A percentile compares a stretch with the other conserved stretches of the same genome.
Evolutionary conservation across 163 green algal genomes (phyloP).

Genomic region (Prototheca wickerhamii): DNA sequence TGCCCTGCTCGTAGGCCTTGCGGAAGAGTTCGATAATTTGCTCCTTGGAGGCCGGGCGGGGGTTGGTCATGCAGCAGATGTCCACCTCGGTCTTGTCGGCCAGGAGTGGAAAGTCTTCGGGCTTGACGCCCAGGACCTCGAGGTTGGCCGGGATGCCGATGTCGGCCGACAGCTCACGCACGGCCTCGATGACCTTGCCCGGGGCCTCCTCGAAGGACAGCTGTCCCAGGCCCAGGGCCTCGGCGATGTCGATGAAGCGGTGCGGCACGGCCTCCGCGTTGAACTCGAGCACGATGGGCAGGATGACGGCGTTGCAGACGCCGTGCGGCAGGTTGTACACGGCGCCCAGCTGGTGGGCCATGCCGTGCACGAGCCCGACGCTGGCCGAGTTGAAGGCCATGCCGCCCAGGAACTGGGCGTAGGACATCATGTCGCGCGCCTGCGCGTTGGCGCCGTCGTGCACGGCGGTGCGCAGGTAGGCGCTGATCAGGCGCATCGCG

Average conservation of each 20-base stretch:
- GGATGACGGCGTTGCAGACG: constrained; percentile 34
- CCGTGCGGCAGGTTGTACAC: constrained; percentile 34
- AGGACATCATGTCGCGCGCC: constrained; percentile 38
- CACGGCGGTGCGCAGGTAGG: constrained; percentile 27
- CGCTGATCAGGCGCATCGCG: constrained; percentile 25
- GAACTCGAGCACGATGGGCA: constrained; percentile 22
- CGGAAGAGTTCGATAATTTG: constrained; percentile 12
- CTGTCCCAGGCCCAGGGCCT: constrained; percentile 17
- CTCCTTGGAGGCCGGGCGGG: constrained; percentile 5
- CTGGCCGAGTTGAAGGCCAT: constrained; percentile 34
- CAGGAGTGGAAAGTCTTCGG: constrained; percentile 20
- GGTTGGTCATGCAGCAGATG: constrained; percentile 22
- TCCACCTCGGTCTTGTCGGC: constrained; percentile 25
- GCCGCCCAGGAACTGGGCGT: constrained; percentile 33
- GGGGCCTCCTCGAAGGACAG: background rate
- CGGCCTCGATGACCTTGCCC: constrained; percentile 8
- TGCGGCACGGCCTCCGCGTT: constrained; percentile 14
- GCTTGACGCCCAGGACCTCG: constrained; percentile 19
- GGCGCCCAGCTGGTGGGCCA: constrained; percentile 33
- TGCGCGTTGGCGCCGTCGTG: constrained; percentile 15
- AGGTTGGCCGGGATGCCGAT: constrained; percentile 26
- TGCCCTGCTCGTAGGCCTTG: constrained; percentile 15
- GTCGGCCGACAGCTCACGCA: constrained; percentile 12
- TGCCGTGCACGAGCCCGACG: constrained; percentile 24
- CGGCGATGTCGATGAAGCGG: constrained; percentile 26